phyloP scores from a whole-genome alignment of 768 basidiomycete species.

The Suillus subalutaceus region DNA sequence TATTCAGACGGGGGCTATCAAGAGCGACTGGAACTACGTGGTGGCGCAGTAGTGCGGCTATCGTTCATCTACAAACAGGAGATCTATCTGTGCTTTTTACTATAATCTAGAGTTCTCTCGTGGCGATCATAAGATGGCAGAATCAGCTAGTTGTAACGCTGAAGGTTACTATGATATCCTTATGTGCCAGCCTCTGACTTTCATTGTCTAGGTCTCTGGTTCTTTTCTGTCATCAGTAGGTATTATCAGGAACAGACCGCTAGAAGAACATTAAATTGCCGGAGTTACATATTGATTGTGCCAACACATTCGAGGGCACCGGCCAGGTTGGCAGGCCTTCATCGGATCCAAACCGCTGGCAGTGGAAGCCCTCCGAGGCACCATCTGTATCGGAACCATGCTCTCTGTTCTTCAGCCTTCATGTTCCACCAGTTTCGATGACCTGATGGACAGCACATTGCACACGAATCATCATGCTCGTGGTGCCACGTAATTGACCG shows the following conservation, averaged over 20 bases:
- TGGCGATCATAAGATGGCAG: background rate
- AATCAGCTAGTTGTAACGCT: background rate
- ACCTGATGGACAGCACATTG: background rate
- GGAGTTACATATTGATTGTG: background rate
- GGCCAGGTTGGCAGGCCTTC: background rate
- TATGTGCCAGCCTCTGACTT: background rate
- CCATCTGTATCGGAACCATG: background rate
- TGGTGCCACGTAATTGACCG: background rate
- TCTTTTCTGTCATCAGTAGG: background rate
- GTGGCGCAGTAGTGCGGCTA: constrained; percentile 33
- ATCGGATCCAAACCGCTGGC: background rate
- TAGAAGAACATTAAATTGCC: background rate
- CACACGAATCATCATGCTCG: background rate
- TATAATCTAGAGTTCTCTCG: background rate
- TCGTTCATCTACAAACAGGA: background rate
- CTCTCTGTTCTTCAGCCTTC: background rate
- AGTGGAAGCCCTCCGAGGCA: background rate
- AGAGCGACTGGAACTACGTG: constrained; percentile 79
- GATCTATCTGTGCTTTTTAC: constrained; percentile 1
- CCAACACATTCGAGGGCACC: background rate
- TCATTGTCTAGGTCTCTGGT: background rate
- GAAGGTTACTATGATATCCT: background rate
- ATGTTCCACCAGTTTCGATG: background rate
- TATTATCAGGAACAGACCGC: background rate
- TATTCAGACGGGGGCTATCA: constrained; percentile 76